Evolutionary conservation across 108 stramenopile genomes (phyloP).

Genomic region (Aurantiochytrium sp.): DNA sequence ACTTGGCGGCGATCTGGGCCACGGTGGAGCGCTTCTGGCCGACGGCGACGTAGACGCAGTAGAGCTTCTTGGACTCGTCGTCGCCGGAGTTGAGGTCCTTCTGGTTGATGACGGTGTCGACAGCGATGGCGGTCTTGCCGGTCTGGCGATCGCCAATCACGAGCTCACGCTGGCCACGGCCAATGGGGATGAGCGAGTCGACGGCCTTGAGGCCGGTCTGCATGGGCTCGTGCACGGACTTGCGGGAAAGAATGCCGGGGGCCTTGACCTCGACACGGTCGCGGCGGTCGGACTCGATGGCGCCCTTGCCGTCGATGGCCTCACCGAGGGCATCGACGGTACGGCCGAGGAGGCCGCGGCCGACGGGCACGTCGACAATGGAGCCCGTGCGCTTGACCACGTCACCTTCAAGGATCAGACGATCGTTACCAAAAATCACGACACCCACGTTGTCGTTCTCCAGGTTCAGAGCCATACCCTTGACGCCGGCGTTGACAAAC

Average conservation of each 20-base stretch:
- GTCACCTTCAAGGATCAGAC: slow-evolving; percentile 97
- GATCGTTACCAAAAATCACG: slow-evolving; percentile 98
- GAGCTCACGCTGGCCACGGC: slow-evolving; percentile 84
- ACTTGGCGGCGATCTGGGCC: slow-evolving; percentile 96
- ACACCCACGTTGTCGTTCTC: slow-evolving; percentile 99
- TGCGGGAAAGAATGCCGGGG: slow-evolving; percentile 97
- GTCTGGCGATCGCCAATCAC: slow-evolving; percentile 93
- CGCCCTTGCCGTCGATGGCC: slow-evolving; percentile 91
- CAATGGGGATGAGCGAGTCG: slow-evolving; percentile 98
- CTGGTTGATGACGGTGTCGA: slow-evolving; percentile 99
- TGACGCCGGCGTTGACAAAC: slow-evolving; percentile 80
- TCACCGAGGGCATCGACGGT: slow-evolving; percentile 97
- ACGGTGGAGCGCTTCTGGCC: slow-evolving; percentile 99
- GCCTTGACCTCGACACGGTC: slow-evolving; percentile 99
- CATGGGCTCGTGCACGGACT: slow-evolving; percentile 99
- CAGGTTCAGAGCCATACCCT: slow-evolving; percentile 99
- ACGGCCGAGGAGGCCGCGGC: slow-evolving; percentile 91
- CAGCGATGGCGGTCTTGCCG: slow-evolving; percentile 99
- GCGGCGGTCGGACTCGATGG: slow-evolving; percentile 84
- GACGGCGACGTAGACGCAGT: slow-evolving; percentile 99
- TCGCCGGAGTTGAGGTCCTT: slow-evolving; percentile 89
- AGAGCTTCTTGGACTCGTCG: slow-evolving; percentile 72
- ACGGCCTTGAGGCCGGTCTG: slow-evolving; percentile 99
- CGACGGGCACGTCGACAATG: slow-evolving; percentile 99
- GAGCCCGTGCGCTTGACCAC: slow-evolving; percentile 98